A percentile compares a stretch with the other conserved stretches of the same genome.
phyloP scores from a whole-genome alignment of 768 basidiomycete genomes.

The Boletus rex-veris region DNA sequence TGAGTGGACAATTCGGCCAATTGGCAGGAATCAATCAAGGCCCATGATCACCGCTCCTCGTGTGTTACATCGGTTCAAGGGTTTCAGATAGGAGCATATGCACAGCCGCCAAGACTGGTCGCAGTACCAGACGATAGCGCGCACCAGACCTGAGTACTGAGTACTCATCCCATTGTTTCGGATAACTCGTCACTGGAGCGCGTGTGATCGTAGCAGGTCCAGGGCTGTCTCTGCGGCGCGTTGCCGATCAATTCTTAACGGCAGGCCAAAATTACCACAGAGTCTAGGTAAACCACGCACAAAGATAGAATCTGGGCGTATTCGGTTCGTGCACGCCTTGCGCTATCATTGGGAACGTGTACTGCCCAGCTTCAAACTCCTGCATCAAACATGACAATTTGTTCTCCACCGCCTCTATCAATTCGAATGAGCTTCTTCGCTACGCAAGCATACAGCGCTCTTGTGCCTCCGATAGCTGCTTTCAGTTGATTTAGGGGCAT shows the following conservation, averaged over 20 bases:
- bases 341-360: background rate
- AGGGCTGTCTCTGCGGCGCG: background rate
- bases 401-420: slow-evolving; percentile 70
- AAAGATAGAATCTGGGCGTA: too few species aligned
- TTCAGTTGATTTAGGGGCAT: slow-evolving; percentile 64
- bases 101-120: background rate
- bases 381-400: slow-evolving; percentile 69
- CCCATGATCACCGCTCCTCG: too few species aligned
- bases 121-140: background rate
- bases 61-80: too few species aligned
- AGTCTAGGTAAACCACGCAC: too few species aligned
- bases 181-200: too few species aligned
- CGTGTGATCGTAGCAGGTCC: too few species aligned
- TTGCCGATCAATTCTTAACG: too few species aligned
- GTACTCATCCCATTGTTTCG: too few species aligned
- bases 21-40: background rate
- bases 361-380: background rate
- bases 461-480: slow-evolving; percentile 53
- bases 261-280: too few species aligned
- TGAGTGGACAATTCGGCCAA: too few species aligned
- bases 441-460: slow-evolving; percentile 74
- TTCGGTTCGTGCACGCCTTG: background rate
- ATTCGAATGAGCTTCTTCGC: slow-evolving; percentile 77
- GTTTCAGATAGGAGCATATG: too few species aligned
- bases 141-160: background rate